Evolutionary conservation across 345 rosid genomes (phyloP), one percentile per base, ranked within the genome.

Genomic region (Ceriops tagal): DNA sequence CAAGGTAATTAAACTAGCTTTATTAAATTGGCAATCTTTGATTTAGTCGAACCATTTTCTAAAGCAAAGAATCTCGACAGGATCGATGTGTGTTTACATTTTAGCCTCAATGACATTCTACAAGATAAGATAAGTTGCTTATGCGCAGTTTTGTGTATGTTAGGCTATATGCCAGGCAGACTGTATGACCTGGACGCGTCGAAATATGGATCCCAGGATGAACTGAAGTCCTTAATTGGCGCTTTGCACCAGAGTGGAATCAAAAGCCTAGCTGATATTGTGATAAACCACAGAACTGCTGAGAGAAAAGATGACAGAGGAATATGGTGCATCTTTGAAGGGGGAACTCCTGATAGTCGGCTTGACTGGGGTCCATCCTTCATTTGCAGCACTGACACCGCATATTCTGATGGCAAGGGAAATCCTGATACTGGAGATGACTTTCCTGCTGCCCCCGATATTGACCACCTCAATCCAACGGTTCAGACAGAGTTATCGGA

Each of bases 141-240:
- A 56, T 47, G 13, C 21, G 18, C 20, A n/a, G 16, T 6, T 9
- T 63, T 58, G 21, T 31, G 4, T 52, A 16, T 70, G 26, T 4
- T 64, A 92, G 98, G 98, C 15, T 93, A 93, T 73, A 34, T 93
- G 74, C 97, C 97, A 3, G 97, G 97, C n/a, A 83, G 92, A 78
- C 81, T 93, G 3, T 91, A 93, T 73, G 97, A 93, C 81, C 81
- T 93, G 0, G 60, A 78, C 55, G 78, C 83, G 31, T 93, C 98
- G 21, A 88, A 80, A 59, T 93, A 89, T 64, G 98, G 98, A 56
- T 84, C 81, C 18, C 80, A 75, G 56, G 56, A 56, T 7, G 89
- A 85, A 27, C 59, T 91, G 39, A 88, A 89, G 69, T 85, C 91
- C 0, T 62, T 93, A 20, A 74, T 86, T 53, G 71, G 51, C 20